Evolutionary conservation across 2,329 filamentous ascomycete genomes (phyloP).

Genomic region (Endothia cerciana): DNA sequence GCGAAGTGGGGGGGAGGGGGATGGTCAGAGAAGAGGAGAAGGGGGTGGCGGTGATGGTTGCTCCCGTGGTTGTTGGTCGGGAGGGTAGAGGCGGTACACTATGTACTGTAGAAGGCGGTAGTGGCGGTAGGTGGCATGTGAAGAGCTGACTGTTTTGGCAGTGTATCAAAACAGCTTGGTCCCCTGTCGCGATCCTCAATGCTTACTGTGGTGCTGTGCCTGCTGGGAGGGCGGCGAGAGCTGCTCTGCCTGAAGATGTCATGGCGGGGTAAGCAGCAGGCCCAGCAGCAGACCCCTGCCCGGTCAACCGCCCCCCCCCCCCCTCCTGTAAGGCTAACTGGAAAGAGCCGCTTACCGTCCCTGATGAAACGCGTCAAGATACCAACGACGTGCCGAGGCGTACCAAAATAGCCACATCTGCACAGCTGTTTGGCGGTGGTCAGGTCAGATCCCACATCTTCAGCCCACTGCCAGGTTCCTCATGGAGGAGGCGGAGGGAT

Average conservation of each 20-base stretch:
- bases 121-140: conserved; percentile 8
- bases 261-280: conserved; percentile 27
- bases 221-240: conserved; percentile 1
- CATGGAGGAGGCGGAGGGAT: background rate
- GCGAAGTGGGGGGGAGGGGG: background rate
- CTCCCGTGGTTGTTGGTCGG: background rate
- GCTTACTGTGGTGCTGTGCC: conserved; percentile 11
- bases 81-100: background rate
- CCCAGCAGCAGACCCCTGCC: background rate
- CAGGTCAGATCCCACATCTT: background rate
- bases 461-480: background rate
- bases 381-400: background rate
- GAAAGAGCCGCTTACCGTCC: background rate
- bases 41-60: background rate
- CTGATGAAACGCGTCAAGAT: conserved; percentile 4
- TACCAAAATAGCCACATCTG: background rate
- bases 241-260: conserved; percentile 25
- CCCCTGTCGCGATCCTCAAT: conserved; percentile 21
- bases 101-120: background rate
- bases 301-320: no score
- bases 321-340: background rate
- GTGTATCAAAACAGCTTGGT: conserved; percentile 26
- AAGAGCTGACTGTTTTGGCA: conserved; percentile 20
- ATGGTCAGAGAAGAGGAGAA: conserved; percentile 1
- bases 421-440: background rate